phyloP scores from a whole-genome alignment of 176 grass and related monocot species.

The Pontederia paniculata region DNA sequence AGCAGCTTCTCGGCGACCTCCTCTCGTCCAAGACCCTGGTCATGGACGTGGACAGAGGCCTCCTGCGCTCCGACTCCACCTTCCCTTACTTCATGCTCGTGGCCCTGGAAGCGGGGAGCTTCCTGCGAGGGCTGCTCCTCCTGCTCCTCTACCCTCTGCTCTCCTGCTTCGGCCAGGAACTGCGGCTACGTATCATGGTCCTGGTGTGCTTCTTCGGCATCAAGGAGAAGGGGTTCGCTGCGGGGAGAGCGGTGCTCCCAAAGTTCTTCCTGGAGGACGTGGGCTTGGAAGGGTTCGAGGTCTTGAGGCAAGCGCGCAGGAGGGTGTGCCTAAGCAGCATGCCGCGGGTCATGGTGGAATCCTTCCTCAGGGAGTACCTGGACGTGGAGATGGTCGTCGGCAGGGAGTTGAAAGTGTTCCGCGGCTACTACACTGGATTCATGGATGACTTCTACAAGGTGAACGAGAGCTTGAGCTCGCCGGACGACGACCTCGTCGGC shows the following conservation, averaged over 20 bases:
- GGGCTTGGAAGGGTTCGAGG: constrained; percentile 23
- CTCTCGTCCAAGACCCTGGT: constrained; percentile 9
- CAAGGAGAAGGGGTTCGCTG: constrained; percentile 21
- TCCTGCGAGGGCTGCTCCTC: constrained; percentile 32
- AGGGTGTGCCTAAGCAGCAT: constrained; percentile 33
- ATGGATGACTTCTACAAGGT: constrained; percentile 24
- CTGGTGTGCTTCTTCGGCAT: constrained; percentile 46
- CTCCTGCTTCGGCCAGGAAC: background rate
- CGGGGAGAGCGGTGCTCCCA: constrained; percentile 44
- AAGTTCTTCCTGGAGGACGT: constrained; percentile 61
- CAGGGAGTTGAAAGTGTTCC: constrained; percentile 31
- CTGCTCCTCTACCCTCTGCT: constrained; percentile 38
- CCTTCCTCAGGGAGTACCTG: constrained; percentile 41
- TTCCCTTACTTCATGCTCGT: constrained; percentile 89
- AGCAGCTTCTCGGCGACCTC: no score
- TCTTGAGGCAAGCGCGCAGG: background rate
- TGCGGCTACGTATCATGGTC: constrained; percentile 24
- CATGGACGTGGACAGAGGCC: constrained; percentile 29
- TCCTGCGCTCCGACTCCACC: constrained; percentile 13
- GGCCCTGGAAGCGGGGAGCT: constrained; percentile 49
- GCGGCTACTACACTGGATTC: constrained; percentile 45
- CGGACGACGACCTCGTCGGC: background rate
- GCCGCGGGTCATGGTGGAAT: constrained; percentile 65
- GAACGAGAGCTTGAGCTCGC: background rate
- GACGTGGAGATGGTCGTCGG: constrained; percentile 27